Evolutionary conservation across 805 yeast species (phyloP), one percentile per base, ranked within the genome.

Genomic region (Ogataea paraovalis): DNA sequence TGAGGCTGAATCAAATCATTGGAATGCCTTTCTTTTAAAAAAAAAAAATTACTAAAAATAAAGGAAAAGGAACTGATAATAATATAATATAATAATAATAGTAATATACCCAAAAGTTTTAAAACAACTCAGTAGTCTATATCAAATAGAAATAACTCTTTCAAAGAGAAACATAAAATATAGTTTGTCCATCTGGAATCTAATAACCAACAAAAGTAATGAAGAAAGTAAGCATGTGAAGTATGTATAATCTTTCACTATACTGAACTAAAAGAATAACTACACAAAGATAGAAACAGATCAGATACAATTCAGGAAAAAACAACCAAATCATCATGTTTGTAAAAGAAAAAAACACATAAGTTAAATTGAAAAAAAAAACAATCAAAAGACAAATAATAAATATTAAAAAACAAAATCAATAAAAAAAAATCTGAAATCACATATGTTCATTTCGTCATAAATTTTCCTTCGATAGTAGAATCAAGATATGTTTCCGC

Each of bases 291-390:
- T n/a, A n/a, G n/a, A n/a, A 7, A 25, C 28, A 25, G 28, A 25
- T 7, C 28, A 25, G 28, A 25, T 7, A 25, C 28, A 25, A 10
- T 25, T 25, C 10, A 25, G 10, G 10, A 25, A 10, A 25, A 25
- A 25, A 25, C n/a, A 25, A 7, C 28, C 6, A 25, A 25, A 25
- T 25, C 28, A 25, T 25, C 10, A 25, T 10, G 10, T 25, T 25
- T 6, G 28, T 25, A 30, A 30, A 30, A 30, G 6, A 30, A 30
- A 30, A 30, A 8, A 30, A 30, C 28, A 30, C 6, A 30, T 9
- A 30, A 30, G 12, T 30, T 5, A 30, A 2, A 60, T 53, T 46
- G 69, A 71, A 40, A 71, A 66, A 22, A 65, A 59, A 5, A 78
- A 75, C 45, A 60, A 67, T 22, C 54, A 48, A 7, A 55, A 52